Conservation (phyloP, 768 basidiomycete genomes). For the Lactarius psammicola region DNA sequence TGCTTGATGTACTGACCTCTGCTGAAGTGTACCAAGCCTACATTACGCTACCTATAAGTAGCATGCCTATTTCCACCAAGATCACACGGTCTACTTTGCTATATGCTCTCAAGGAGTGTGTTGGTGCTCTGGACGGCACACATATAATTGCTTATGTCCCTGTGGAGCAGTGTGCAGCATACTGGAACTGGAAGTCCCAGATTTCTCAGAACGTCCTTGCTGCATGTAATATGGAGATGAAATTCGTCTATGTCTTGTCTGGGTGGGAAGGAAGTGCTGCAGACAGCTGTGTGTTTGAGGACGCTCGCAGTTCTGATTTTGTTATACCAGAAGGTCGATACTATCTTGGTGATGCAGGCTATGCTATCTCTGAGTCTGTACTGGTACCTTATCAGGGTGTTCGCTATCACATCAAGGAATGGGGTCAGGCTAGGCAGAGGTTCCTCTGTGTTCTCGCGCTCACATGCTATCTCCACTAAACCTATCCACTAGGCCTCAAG, state of each 20-base stretch:
- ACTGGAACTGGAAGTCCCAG: slow-evolving; percentile 32
- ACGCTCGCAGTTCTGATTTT: slow-evolving; percentile 33
- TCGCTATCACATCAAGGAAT: slow-evolving; percentile 39
- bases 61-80: background rate
- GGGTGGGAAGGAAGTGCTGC: slow-evolving; percentile 36
- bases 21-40: background rate
- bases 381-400: slow-evolving; percentile 35
- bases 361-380: slow-evolving; percentile 31
- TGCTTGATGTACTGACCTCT: background rate
- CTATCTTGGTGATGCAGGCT: slow-evolving; percentile 27
- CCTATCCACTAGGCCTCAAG: too few relatives aligned
- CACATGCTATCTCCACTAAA: too few relatives aligned
- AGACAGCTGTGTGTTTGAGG: slow-evolving; percentile 32
- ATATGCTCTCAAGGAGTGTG: slow-evolving; percentile 34
- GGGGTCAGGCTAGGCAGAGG: slow-evolving; percentile 25
- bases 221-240: slow-evolving; percentile 26
- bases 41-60: background rate
- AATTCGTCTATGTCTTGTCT: slow-evolving; percentile 31
- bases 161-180: slow-evolving; percentile 22
- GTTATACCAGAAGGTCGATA: slow-evolving; percentile 31
- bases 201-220: slow-evolving; percentile 37
- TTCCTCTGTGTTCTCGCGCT: too few relatives aligned
- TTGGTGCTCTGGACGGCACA: slow-evolving; percentile 40
- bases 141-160: slow-evolving; percentile 30
- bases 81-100: slow-evolving; percentile 36